These are phyloP conservation scores for Scleromitrula shiraiana DNA, from an alignment of 2,329 filamentous ascomycete genomes.

Conservation along the genomic window DNA sequence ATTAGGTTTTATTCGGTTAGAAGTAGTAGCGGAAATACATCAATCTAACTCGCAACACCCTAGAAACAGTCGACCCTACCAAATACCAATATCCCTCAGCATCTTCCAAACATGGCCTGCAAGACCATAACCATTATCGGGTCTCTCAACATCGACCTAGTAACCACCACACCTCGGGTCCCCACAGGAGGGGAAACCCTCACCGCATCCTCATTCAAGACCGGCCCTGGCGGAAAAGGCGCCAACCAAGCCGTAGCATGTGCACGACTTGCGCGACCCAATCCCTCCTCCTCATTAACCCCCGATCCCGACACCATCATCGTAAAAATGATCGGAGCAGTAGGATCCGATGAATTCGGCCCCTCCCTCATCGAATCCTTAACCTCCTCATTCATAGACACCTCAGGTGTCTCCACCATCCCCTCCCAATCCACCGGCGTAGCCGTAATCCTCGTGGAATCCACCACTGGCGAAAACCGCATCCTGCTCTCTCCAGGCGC, in stretches of 20 bases:
- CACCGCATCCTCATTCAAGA: slow-evolving; percentile 67
- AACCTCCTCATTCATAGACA: slow-evolving; percentile 55
- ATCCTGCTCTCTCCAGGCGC: slow-evolving; percentile 68
- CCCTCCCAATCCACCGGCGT: slow-evolving; percentile 53
- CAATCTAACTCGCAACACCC: no score
- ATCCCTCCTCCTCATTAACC: slow-evolving; percentile 22
- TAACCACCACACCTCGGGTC: slow-evolving; percentile 77
- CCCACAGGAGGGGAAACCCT: slow-evolving; percentile 83
- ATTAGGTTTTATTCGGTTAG: no score
- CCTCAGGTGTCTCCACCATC: slow-evolving; percentile 41
- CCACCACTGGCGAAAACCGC: slow-evolving; percentile 64
- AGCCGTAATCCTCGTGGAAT: slow-evolving; percentile 69
- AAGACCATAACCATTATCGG: slow-evolving; percentile 70
- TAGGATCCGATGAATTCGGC: slow-evolving; percentile 48
- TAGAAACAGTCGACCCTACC: neutral
- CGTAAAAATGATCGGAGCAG: slow-evolving; percentile 67
- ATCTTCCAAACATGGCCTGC: slow-evolving; percentile 14
- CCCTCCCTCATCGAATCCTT: no score
- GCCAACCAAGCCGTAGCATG: slow-evolving; percentile 92
- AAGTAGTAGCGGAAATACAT: no score
- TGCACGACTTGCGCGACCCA: slow-evolving; percentile 65
- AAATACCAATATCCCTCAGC: neutral
- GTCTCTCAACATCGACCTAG: slow-evolving; percentile 90
- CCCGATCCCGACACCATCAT: slow-evolving; percentile 28
- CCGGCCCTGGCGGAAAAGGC: slow-evolving; percentile 84